Evolutionary conservation across 1,139 yeast genomes (phyloP).

Genomic region (Ogataea hybrid): DNA sequence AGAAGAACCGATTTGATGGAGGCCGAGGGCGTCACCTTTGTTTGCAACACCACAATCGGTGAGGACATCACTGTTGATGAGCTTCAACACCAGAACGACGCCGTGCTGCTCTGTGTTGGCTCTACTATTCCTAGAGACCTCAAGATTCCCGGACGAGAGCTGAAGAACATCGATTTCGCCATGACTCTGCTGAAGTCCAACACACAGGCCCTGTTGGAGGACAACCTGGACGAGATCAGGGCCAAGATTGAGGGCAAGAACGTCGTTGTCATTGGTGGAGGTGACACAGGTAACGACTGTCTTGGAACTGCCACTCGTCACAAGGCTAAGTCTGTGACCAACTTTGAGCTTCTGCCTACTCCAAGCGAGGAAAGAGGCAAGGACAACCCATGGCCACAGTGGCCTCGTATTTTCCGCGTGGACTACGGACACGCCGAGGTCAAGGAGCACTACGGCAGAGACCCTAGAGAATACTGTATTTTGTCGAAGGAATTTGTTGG

Average conservation of each 20-base stretch:
- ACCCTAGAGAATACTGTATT: slow-evolving; percentile 96
- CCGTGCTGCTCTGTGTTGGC: slow-evolving; percentile 92
- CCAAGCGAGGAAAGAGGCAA: slow-evolving; percentile 86
- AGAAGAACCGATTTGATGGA: slow-evolving; percentile 89
- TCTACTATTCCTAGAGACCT: slow-evolving; percentile 96
- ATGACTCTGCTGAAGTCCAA: slow-evolving; percentile 89
- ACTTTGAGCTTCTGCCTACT: slow-evolving; percentile 91
- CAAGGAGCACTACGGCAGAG: slow-evolving; percentile 90
- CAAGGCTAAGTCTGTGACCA: slow-evolving; percentile 93
- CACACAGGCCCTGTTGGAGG: slow-evolving; percentile 85
- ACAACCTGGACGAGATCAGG: slow-evolving; percentile 74
- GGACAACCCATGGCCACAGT: slow-evolving; percentile 99
- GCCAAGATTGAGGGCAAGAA: slow-evolving; percentile 75
- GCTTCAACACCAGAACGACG: slow-evolving; percentile 64
- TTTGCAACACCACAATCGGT: slow-evolving; percentile 77
- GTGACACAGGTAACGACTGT: slow-evolving; percentile 99
- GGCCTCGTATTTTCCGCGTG: slow-evolving; percentile 97
- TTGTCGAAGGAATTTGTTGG: slow-evolving; percentile 94
- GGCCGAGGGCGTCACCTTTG: slow-evolving; percentile 85
- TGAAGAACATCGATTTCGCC: slow-evolving; percentile 88
- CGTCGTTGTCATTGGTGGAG: slow-evolving; percentile 98
- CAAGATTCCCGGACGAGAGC: slow-evolving; percentile 89
- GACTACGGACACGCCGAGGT: slow-evolving; percentile 98
- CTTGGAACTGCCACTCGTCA: slow-evolving; percentile 97
- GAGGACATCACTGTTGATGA: slow-evolving; percentile 74